phyloP scores from a whole-genome alignment of 805 yeast genomes.

The Spathaspora girioi region DNA sequence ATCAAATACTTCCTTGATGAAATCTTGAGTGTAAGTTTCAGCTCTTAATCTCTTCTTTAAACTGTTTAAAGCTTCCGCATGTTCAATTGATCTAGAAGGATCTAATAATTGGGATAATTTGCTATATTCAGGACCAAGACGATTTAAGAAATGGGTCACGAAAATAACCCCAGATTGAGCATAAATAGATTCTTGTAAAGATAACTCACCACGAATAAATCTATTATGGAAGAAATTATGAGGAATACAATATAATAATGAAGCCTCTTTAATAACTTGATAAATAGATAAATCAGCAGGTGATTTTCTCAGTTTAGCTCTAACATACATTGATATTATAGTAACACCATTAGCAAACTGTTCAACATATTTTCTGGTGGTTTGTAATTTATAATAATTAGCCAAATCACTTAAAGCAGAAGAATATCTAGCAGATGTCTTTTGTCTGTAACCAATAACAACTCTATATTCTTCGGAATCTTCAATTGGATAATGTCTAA shows the following conservation, averaged over 20 bases:
- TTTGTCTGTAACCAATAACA: slow-evolving; percentile 82
- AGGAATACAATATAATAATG: slow-evolving; percentile 87
- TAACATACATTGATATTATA: slow-evolving; percentile 80
- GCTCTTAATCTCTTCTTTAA: slow-evolving; percentile 87
- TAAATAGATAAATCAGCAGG: slow-evolving; percentile 73
- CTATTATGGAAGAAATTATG: slow-evolving; percentile 73
- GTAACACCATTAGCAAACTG: slow-evolving; percentile 88
- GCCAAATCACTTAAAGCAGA: slow-evolving; percentile 84
- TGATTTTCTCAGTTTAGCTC: slow-evolving; percentile 48
- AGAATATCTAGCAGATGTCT: slow-evolving; percentile 80
- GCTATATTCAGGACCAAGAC: slow-evolving; percentile 87
- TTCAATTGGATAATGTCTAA: slow-evolving; percentile 78
- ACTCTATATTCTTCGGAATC: slow-evolving; percentile 81
- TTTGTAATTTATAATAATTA: slow-evolving; percentile 79
- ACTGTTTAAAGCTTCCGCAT: slow-evolving; percentile 71
- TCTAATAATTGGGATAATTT: slow-evolving; percentile 64
- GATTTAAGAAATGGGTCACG: slow-evolving; percentile 89
- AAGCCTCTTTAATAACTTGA: slow-evolving; percentile 92
- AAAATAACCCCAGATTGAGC: slow-evolving; percentile 92
- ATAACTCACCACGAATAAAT: slow-evolving; percentile 71
- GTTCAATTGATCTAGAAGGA: slow-evolving; percentile 55
- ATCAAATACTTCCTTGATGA: slow-evolving; percentile 72
- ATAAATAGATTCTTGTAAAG: slow-evolving; percentile 91
- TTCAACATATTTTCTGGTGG: slow-evolving; percentile 90
- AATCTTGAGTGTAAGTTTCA: slow-evolving; percentile 87